Evolutionary conservation across 1,284 basidiomycete species (phyloP), one percentile per base, ranked within the genome.

Genomic region (Apiotrichum gamsii): DNA sequence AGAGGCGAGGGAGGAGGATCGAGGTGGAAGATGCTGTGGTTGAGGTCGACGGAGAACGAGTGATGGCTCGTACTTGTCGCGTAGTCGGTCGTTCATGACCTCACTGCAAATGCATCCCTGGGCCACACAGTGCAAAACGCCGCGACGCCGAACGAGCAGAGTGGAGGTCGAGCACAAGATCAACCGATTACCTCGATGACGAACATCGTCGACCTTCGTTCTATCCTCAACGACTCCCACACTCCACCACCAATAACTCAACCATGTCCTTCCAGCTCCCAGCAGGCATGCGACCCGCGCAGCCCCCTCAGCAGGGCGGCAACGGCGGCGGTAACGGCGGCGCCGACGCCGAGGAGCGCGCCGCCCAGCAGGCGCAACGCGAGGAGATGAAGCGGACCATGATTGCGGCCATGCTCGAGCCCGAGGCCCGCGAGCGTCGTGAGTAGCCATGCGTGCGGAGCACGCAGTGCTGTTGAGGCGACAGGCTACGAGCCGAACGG

Each of bases 341-440:
- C 19, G 57, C 56, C 20, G 58, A 58, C 34, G n/a, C n/a, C n/a
- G 63, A 64, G 56, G 67, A 66, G 56, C 58, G 54, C 52, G 62
- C 54, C 31, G 66, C 57, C 49, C 64, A 54, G 56, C 57, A 83
- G 62, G 58, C 45, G 49, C 65, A 57, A 52, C 64, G 66, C 47
- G 67, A 72, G 49, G 86, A 87, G 63, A 80, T 85, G 72, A 82
- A 84, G 82, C 68, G 77, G 49, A 70, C 69, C 59, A 74, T 95
- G 67, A 82, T 97, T 65, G 82, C 85, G n/a, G 87, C 88, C 5
- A 83, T 97, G 51, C 77, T 97, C 33, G 90, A 94, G 60, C 73
- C 80, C 11, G 83, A 82, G 49, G 94, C 94, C 29, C 78, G 93
- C 51, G 94, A 96, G 76, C 78, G 94, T 71, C 75, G 94, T 97